A percentile compares a stretch with the other conserved stretches of the same genome.
These are phyloP conservation scores for Saccharomycopsis olivae DNA, from an alignment of 805 yeast species.

Conservation along the genomic window DNA sequence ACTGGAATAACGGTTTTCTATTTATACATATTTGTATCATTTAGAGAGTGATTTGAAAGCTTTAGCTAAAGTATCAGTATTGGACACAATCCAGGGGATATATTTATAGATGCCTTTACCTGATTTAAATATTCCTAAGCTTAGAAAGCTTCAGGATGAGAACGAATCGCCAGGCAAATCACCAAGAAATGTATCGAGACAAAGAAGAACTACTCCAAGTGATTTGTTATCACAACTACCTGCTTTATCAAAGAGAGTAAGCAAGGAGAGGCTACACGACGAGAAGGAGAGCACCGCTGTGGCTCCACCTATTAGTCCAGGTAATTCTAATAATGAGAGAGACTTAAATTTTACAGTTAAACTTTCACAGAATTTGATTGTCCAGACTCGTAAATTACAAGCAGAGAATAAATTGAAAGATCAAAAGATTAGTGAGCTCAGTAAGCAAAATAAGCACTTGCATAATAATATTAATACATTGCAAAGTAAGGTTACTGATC, in stretches of 20 bases:
- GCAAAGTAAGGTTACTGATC: constrained; percentile 20
- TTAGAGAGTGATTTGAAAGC: too few relatives aligned
- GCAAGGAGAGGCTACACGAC: constrained; percentile 12
- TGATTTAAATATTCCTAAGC: constrained; percentile 9
- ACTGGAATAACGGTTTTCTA: too few relatives aligned
- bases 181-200: neutral
- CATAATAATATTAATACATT: constrained; percentile 10
- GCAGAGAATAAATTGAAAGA: constrained; percentile 44
- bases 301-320: constrained; percentile 18
- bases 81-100: too few relatives aligned
- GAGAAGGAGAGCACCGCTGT: neutral
- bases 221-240: constrained; percentile 14
- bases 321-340: constrained; percentile 32
- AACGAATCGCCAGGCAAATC: neutral
- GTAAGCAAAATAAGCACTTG: constrained; percentile 9
- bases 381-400: constrained; percentile 60
- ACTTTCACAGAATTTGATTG: constrained; percentile 57
- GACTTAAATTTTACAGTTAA: constrained; percentile 68
- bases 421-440: constrained; percentile 12
- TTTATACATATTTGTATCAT: too few relatives aligned
- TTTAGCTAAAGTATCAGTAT: too few relatives aligned
- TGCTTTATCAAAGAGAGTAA: constrained; percentile 12
- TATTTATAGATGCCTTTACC: constrained; percentile 18
- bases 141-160: constrained; percentile 7
- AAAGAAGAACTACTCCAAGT: constrained; percentile 10